Evolutionary conservation across 2,329 filamentous ascomycete genomes (phyloP), one percentile per base, ranked within the genome.

Genomic region (Apiospora hydei): DNA sequence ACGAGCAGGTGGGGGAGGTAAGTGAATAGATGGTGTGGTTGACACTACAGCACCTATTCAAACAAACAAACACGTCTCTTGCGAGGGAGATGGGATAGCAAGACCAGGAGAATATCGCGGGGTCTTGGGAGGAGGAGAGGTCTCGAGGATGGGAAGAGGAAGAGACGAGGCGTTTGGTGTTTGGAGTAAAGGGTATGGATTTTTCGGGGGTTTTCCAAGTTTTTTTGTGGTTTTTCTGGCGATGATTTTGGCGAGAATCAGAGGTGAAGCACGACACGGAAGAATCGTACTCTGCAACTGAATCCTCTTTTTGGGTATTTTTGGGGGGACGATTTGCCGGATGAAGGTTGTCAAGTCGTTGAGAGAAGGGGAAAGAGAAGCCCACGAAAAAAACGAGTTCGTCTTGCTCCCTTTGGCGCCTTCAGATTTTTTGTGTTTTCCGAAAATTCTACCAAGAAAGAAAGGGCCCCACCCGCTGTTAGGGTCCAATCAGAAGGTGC

Each of bases 171-270:
- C 30, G 57, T 41, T 64, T 64, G 57, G 34, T n/a, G 57, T 64
- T 64, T 64, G 57, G 57, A 21, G 71, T 51, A 66, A 71, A 70
- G 70, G 69, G 69, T 70, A 67, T 64, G 72, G 76, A 79, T 83
- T 85, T 85, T 88, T 84, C 84, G 80, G 80, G 49, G 82, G 82
- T 83, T 89, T 90, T 88, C 86, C 84, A 83, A 82, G 78, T 89
- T 90, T 90, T 90, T 90, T 89, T 87, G 79, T 83, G 83, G 82
- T 83, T 88, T 88, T 88, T 84, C 84, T 80, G 83, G 77, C 76
- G 83, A 82, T 80, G 78, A 86, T 84, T 83, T 83, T 86, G 85
- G 84, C 84, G 86, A 88, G 88, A 86, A 87, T 71, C 87, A 90
- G 86, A 88, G 85, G 87, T 85, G 81, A 84, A 86, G 87, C 84